These are phyloP conservation scores for Acarospora socialis DNA, from an alignment of 2,329 filamentous ascomycete species.

Conservation along the genomic window DNA sequence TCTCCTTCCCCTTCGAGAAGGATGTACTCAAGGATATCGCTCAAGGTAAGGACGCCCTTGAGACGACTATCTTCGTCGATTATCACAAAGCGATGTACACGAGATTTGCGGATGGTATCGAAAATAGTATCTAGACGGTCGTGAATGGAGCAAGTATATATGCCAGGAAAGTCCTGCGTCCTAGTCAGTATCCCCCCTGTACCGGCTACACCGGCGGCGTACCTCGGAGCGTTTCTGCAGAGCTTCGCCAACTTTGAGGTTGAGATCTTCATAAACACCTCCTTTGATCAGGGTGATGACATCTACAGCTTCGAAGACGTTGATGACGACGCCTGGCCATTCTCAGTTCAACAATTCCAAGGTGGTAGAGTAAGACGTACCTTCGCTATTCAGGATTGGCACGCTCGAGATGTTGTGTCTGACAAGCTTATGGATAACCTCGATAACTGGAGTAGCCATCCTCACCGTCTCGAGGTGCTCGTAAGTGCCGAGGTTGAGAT, in stretches of 20 bases:
- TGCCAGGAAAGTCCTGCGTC: constrained; percentile 80
- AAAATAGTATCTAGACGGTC: constrained; percentile 93
- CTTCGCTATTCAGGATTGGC: constrained; percentile 73
- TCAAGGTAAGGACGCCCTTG: constrained; percentile 80
- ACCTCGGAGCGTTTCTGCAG: constrained; percentile 70
- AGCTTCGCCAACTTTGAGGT: constrained; percentile 74
- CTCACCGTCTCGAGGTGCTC: constrained; percentile 62
- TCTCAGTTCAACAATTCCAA: constrained; percentile 6
- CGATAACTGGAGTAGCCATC: constrained; percentile 85
- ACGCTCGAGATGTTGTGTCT: constrained; percentile 88
- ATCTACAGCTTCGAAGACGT: constrained; percentile 95
- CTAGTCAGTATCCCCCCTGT: constrained; percentile 2
- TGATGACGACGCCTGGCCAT: constrained; percentile 53
- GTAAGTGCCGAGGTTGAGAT: constrained; percentile 78
- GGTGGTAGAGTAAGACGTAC: constrained; percentile 20
- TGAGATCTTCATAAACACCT: constrained; percentile 80
- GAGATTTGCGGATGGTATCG: constrained; percentile 86
- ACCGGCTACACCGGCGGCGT: constrained; percentile 15
- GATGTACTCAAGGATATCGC: constrained; percentile 92
- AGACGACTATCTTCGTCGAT: constrained; percentile 81
- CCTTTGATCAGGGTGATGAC: constrained; percentile 93
- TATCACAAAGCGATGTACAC: constrained; percentile 84
- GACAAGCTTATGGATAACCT: constrained; percentile 88
- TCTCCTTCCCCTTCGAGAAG: constrained; percentile 64
- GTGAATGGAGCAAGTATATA: constrained; percentile 86